These are phyloP conservation scores for Ustilago shanxiensis DNA, from an alignment of 1,284 basidiomycete species.

Conservation along the genomic window DNA sequence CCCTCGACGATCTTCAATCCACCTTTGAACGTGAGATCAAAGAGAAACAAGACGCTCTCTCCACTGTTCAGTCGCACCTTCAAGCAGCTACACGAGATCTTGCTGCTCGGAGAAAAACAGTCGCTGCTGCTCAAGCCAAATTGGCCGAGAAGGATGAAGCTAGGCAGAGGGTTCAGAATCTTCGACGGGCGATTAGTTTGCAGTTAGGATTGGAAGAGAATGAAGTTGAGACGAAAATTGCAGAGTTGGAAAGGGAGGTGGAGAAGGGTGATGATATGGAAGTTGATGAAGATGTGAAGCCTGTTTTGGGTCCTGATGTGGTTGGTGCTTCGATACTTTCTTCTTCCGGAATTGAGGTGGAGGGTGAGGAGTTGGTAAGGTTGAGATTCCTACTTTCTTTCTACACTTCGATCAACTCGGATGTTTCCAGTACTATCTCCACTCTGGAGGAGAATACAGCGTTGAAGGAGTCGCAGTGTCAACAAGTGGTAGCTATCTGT, in stretches of 20 bases:
- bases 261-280: constrained; percentile 30
- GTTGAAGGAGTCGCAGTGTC: constrained; percentile 86
- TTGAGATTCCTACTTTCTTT: constrained; percentile 51
- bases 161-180: constrained; percentile 51
- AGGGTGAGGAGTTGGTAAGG: constrained; percentile 48
- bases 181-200: constrained; percentile 45
- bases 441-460: constrained; percentile 83
- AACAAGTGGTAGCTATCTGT: constrained; percentile 89
- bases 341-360: constrained; percentile 17
- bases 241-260: constrained; percentile 20
- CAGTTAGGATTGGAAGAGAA: constrained; percentile 74
- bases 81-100: constrained; percentile 89
- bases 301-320: constrained; percentile 6
- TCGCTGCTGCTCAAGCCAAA: constrained; percentile 57
- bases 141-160: constrained; percentile 63
- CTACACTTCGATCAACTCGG: constrained; percentile 16
- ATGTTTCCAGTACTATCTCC: constrained; percentile 78
- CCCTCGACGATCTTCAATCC: constrained; percentile 79
- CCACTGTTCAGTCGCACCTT: constrained; percentile 86
- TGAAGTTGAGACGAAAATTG: constrained; percentile 8
- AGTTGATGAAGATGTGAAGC: constrained; percentile 30
- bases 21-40: constrained; percentile 89
- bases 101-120: constrained; percentile 81
- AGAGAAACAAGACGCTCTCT: constrained; percentile 85
- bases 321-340: constrained; percentile 12